Percentiles rank a stretch among this genome's conserved stretches.
phyloP scores from a whole-genome alignment of 2,329 filamentous ascomycete genomes.

The Aspergillus sp. region DNA sequence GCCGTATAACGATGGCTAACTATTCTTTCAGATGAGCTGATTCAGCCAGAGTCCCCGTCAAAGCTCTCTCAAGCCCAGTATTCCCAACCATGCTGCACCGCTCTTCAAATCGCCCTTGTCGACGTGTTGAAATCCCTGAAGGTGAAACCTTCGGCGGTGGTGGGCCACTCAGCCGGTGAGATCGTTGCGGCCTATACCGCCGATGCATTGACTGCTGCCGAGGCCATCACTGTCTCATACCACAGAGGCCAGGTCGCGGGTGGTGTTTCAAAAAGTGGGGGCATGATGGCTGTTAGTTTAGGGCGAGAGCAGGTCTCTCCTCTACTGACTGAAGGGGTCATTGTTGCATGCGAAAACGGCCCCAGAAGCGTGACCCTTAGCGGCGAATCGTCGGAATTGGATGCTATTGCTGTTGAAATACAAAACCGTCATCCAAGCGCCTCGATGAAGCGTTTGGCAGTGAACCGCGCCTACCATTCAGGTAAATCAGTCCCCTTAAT shows the following conservation, averaged over 20 bases:
- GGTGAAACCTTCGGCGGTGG: constrained; percentile 8
- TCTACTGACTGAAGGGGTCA: neutral
- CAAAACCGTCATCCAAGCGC: neutral
- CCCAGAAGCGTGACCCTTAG: neutral
- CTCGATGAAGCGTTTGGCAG: neutral
- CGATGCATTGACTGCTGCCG: neutral
- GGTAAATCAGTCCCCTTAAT: neutral
- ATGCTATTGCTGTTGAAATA: neutral
- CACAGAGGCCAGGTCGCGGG: neutral
- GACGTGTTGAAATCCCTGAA: constrained; percentile 21
- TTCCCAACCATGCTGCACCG: constrained; percentile 17
- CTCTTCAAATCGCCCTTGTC: constrained; percentile 28
- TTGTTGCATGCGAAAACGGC: constrained; percentile 5
- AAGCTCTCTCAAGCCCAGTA: neutral
- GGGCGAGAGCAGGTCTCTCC: neutral
- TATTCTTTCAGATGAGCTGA: neutral
- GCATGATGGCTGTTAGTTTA: constrained; percentile 1
- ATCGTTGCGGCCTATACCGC: constrained; percentile 9
- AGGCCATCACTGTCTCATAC: neutral
- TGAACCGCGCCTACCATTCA: constrained; percentile 2
- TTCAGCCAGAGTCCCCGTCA: neutral
- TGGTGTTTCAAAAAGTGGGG: neutral
- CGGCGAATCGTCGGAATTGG: neutral
- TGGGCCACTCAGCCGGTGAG: constrained; percentile 10
- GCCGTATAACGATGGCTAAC: neutral